Conservation (phyloP, 108 stramenopile genomes). For the Aurantiochytrium sp. region DNA sequence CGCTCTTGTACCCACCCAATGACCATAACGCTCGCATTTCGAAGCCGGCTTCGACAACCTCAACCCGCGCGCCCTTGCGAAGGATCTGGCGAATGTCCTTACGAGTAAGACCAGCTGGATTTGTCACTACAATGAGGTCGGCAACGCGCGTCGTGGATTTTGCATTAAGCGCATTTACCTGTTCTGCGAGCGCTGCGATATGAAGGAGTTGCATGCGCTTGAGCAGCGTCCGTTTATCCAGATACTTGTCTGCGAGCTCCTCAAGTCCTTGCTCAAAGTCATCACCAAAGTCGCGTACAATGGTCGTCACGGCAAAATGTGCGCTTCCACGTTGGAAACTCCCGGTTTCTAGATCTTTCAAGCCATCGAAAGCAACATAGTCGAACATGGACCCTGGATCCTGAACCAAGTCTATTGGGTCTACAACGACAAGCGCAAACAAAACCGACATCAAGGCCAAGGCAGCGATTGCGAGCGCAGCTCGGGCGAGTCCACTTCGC, state of each 20-base stretch:
- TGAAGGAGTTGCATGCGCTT: not conserved
- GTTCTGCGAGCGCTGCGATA: not conserved
- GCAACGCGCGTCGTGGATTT: not conserved
- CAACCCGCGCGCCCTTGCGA: not conserved
- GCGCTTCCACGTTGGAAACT: too few relatives aligned
- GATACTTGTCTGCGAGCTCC: not conserved
- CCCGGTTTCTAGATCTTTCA: too few relatives aligned
- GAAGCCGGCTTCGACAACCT: not conserved
- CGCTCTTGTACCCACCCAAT: not conserved
- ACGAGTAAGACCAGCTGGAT: not conserved
- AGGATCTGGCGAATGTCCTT: not conserved
- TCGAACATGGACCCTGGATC: too few relatives aligned
- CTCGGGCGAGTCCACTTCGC: too few relatives aligned
- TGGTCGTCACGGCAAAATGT: not conserved
- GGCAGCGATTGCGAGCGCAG: too few relatives aligned
- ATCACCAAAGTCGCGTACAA: not conserved
- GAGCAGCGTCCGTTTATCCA: not conserved
- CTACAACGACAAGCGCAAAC: too few relatives aligned
- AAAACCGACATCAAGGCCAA: too few relatives aligned
- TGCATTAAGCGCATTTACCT: not conserved
- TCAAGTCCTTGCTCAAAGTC: not conserved
- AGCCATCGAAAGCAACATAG: too few relatives aligned
- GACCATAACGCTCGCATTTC: not conserved
- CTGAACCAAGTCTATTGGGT: too few relatives aligned
- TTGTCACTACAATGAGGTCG: not conserved